Evolutionary conservation across 495 filamentous ascomycete species (phyloP).

Genomic region (Penicillium cosmopolitanum): DNA sequence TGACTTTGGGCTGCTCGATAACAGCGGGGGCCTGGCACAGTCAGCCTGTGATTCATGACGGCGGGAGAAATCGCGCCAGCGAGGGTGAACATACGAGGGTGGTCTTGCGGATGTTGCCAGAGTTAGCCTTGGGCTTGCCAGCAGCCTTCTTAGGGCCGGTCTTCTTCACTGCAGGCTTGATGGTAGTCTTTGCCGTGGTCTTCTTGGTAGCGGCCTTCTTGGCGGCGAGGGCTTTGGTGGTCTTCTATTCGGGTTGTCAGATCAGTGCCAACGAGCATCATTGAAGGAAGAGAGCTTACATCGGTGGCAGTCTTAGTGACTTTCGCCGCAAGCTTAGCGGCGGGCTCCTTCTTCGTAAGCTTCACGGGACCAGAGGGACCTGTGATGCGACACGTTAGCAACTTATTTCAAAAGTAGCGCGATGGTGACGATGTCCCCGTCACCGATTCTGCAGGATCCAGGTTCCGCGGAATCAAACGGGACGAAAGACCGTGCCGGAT

Average conservation of each 20-base stretch:
- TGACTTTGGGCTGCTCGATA: constrained; percentile 71
- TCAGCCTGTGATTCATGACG: constrained; percentile 8
- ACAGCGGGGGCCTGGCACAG: constrained; percentile 61
- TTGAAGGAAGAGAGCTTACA: background rate
- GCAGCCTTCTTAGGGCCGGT: constrained; percentile 37
- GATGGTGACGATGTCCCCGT: background rate
- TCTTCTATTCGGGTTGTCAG: constrained; percentile 29
- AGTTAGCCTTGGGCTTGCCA: constrained; percentile 52
- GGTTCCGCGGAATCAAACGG: too few species aligned
- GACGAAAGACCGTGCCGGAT: background rate
- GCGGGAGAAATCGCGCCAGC: background rate
- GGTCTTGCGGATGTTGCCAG: constrained; percentile 58
- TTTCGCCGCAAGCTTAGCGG: constrained; percentile 55
- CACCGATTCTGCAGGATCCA: background rate
- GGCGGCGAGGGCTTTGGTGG: constrained; percentile 37
- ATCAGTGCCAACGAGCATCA: background rate
- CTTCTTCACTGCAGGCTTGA: constrained; percentile 38
- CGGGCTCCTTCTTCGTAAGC: constrained; percentile 81
- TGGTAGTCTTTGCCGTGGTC: constrained; percentile 22
- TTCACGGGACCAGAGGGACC: constrained; percentile 94
- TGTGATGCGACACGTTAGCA: constrained; percentile 51
- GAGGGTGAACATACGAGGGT: constrained; percentile 40
- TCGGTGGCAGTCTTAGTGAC: constrained; percentile 45
- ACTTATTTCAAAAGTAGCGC: background rate
- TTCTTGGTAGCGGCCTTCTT: constrained; percentile 56